These are phyloP conservation scores for Colletotrichum somersetense DNA, from an alignment of 2,329 filamentous ascomycete species.

Conservation along the genomic window DNA sequence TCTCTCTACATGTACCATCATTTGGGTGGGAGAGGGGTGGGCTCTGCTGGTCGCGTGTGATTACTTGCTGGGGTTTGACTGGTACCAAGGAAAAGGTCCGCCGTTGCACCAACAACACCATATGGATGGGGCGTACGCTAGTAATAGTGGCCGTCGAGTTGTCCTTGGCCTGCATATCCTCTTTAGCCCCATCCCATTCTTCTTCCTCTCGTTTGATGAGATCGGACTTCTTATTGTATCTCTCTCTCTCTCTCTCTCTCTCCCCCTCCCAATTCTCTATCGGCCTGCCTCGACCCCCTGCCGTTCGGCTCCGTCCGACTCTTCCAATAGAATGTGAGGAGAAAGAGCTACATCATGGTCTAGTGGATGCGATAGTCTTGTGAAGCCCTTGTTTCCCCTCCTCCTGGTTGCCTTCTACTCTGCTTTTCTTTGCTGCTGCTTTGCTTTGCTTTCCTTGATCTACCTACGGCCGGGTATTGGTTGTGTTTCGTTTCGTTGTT, in stretches of 20 bases:
- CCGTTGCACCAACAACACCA: background rate
- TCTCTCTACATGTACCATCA: background rate
- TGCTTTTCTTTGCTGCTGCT: background rate
- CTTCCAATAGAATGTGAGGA: background rate
- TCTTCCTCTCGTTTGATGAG: background rate
- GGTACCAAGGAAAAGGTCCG: slow-evolving; percentile 1
- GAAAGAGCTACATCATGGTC: background rate
- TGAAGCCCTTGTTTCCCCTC: background rate
- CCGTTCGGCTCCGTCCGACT: background rate
- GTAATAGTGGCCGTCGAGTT: background rate
- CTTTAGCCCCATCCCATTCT: background rate
- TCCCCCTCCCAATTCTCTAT: background rate
- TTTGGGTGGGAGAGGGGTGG: background rate
- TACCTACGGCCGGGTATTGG: background rate
- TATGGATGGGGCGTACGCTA: slow-evolving; percentile 18
- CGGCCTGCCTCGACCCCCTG: background rate
- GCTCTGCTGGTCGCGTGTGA: background rate
- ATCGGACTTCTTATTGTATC: background rate
- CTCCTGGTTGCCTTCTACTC: background rate
- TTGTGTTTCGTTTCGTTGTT: background rate
- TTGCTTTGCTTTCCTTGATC: background rate
- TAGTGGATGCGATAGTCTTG: slow-evolving; percentile 7
- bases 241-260: background rate
- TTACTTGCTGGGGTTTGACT: background rate
- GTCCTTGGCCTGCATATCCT: background rate